Conservation (phyloP, 2,329 filamentous ascomycete species). For the Xylaria sp. region DNA sequence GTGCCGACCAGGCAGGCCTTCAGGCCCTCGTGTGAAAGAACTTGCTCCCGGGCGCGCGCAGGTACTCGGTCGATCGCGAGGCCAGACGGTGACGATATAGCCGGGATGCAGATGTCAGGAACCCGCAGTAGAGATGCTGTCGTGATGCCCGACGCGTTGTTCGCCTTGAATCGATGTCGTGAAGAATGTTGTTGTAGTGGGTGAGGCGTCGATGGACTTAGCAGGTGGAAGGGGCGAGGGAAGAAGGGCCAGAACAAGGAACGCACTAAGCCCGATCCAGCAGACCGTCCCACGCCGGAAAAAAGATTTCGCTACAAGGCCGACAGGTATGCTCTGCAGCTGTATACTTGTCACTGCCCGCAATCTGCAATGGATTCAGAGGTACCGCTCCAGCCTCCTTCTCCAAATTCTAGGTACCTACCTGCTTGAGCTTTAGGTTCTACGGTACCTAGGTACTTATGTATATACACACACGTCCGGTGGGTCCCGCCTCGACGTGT, state of each 20-base stretch:
- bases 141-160: constrained; percentile 65
- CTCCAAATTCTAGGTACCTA: not conserved
- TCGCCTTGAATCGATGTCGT: constrained; percentile 53
- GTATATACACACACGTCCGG: not conserved
- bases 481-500: not conserved
- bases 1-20: constrained; percentile 54
- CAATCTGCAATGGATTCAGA: not conserved
- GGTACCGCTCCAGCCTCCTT: constrained; percentile 7
- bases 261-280: constrained; percentile 52
- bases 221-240: constrained; percentile 40
- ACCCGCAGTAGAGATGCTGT: constrained; percentile 49
- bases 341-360: constrained; percentile 18
- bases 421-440: not conserved
- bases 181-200: constrained; percentile 56
- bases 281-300: constrained; percentile 40
- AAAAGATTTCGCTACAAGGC: constrained; percentile 38
- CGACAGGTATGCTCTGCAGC: not conserved
- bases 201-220: constrained; percentile 47
- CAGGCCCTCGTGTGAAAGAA: constrained; percentile 49
- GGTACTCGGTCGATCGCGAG: constrained; percentile 39
- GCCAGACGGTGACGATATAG: constrained; percentile 51
- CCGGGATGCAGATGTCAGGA: constrained; percentile 47
- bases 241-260: constrained; percentile 44
- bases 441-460: too few species aligned
- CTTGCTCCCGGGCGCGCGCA: constrained; percentile 43